Conservation (phyloP, 495 filamentous ascomycete genomes). For the Daldinia decipiens region DNA sequence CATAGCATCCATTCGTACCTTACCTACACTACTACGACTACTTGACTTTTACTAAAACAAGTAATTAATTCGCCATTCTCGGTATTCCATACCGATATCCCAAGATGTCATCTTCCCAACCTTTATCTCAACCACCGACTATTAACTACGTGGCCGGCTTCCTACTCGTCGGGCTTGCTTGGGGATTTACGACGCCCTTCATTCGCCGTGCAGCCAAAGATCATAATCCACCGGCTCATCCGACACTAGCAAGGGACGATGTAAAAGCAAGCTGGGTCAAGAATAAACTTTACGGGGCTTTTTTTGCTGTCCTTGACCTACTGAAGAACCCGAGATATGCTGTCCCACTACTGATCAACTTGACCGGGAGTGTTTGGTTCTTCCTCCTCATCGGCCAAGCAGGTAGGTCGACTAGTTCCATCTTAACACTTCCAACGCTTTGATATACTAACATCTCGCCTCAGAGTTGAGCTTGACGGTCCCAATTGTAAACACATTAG, state of each 20-base stretch:
- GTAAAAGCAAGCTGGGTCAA: slow-evolving; percentile 62
- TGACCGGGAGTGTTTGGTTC: slow-evolving; percentile 97
- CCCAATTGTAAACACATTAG: slow-evolving; percentile 91
- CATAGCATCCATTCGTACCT: background rate
- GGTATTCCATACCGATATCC: background rate
- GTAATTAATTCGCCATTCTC: background rate
- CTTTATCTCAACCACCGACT: slow-evolving; percentile 62
- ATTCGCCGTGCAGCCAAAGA: slow-evolving; percentile 73
- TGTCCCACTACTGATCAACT: slow-evolving; percentile 83
- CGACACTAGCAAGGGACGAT: slow-evolving; percentile 53
- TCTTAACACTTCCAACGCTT: background rate
- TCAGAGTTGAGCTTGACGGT: slow-evolving; percentile 91
- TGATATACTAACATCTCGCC: slow-evolving; percentile 11
- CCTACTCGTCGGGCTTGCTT: slow-evolving; percentile 89
- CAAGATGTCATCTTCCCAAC: slow-evolving; percentile 40
- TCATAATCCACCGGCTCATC: slow-evolving; percentile 65
- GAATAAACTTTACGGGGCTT: slow-evolving; percentile 63
- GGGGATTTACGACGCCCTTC: slow-evolving; percentile 80
- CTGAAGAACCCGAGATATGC: slow-evolving; percentile 84
- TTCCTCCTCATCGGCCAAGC: slow-evolving; percentile 93
- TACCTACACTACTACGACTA: background rate
- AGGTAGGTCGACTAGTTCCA: slow-evolving; percentile 63
- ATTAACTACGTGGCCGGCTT: slow-evolving; percentile 88
- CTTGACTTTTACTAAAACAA: background rate
- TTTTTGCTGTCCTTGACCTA: slow-evolving; percentile 81